Percentiles rank a stretch among this genome's conserved stretches.
These are phyloP conservation scores for Oxyria digyna DNA, from an alignment of 148 eudicot species.

Conservation along the genomic window DNA sequence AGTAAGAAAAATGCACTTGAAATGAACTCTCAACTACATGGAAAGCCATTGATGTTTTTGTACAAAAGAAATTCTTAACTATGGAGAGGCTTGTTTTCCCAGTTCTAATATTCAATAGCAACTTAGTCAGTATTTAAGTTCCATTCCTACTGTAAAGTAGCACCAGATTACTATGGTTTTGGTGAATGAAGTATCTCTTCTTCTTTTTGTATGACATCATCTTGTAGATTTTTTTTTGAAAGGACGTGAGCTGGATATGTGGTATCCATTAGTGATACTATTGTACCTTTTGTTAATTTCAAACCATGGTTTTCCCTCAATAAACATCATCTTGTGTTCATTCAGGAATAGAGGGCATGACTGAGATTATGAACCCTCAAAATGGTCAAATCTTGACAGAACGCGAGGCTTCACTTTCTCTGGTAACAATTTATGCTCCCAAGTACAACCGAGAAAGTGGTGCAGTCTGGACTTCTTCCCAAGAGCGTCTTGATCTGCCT, in stretches of 20 bases:
- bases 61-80: background rate
- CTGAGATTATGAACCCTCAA: constrained; percentile 38
- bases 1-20: background rate
- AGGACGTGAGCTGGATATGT: background rate
- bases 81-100: background rate
- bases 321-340: background rate
- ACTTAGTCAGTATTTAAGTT: background rate
- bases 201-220: background rate
- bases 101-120: background rate
- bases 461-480: constrained; percentile 75
- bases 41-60: no score
- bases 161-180: background rate
- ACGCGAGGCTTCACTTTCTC: constrained; percentile 58
- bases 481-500: constrained; percentile 73
- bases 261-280: no score
- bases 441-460: constrained; percentile 54
- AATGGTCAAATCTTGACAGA: constrained; percentile 41
- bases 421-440: constrained; percentile 55
- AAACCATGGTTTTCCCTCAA: no score
- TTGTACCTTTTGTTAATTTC: no score
- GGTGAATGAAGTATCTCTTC: background rate
- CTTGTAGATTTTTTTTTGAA: no score
- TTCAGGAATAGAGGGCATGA: constrained; percentile 36
- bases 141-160: background rate
- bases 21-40: background rate